Percentiles rank a stretch among this genome's conserved stretches.
These are phyloP conservation scores for Choiromyces venosus DNA, from an alignment of 495 filamentous ascomycete genomes.

Conservation along the genomic window DNA sequence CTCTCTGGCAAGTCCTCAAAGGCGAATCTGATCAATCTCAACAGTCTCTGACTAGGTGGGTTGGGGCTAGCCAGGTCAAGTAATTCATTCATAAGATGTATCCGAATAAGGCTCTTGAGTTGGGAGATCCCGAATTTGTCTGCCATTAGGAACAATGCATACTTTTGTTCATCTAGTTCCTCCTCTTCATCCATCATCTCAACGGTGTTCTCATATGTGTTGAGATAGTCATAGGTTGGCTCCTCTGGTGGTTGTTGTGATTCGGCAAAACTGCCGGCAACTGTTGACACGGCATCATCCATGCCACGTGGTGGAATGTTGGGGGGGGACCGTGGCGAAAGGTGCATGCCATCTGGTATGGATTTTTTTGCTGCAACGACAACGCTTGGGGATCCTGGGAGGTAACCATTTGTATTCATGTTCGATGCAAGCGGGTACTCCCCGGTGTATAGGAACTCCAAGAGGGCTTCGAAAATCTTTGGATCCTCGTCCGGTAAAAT, in stretches of 20 bases:
- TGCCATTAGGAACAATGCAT: constrained; percentile 41
- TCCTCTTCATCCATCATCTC: constrained; percentile 41
- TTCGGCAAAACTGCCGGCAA: constrained; percentile 33
- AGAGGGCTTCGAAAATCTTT: constrained; percentile 41
- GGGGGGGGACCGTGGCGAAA: constrained; percentile 41
- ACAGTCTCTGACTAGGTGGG: constrained; percentile 32
- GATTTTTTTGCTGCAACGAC: constrained; percentile 39
- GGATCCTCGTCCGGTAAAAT: constrained; percentile 39
- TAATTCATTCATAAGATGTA: constrained; percentile 41
- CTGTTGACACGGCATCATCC: constrained; percentile 35
- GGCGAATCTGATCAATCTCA: constrained; percentile 41
- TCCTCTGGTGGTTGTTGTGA: constrained; percentile 35
- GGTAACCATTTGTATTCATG: constrained; percentile 28
- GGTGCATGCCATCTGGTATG: constrained; percentile 38
- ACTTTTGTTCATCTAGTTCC: constrained; percentile 42
- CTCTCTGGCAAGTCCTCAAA: constrained; percentile 41
- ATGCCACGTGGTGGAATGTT: constrained; percentile 40
- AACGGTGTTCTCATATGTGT: constrained; percentile 36
- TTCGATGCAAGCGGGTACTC: constrained; percentile 38
- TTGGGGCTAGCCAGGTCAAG: constrained; percentile 37
- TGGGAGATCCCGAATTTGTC: constrained; percentile 42
- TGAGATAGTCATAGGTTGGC: constrained; percentile 33
- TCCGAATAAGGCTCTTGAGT: constrained; percentile 41
- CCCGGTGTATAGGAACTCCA: constrained; percentile 42
- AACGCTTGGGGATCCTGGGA: constrained; percentile 26